Conservation (phyloP, 2,329 filamentous ascomycete species). For the Arthroderma uncinatum region DNA sequence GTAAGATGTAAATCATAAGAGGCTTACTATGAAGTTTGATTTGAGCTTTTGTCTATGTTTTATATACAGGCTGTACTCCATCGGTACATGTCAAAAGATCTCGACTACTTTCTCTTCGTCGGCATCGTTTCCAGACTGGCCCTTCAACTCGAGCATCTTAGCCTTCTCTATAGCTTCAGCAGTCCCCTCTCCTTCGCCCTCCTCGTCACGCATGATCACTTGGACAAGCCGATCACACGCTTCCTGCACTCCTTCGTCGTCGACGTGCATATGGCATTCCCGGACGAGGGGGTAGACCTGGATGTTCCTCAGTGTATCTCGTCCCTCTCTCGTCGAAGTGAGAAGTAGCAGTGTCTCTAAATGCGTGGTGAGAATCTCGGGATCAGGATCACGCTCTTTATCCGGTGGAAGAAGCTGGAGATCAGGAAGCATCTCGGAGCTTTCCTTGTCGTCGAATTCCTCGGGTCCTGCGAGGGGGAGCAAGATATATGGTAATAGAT, state of each 20-base stretch:
- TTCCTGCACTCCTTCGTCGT: constrained; percentile 70
- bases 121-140: constrained; percentile 34
- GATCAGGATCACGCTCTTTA: constrained; percentile 71
- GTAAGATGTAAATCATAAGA: too few species aligned
- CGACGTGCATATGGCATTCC: constrained; percentile 67
- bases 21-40: background rate
- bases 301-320: constrained; percentile 61
- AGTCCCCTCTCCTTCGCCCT: constrained; percentile 36
- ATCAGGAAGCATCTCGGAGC: constrained; percentile 75
- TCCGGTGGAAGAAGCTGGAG: constrained; percentile 80
- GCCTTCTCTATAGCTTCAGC: constrained; percentile 32
- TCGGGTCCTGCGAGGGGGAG: constrained; percentile 80
- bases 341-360: constrained; percentile 78
- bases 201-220: constrained; percentile 71
- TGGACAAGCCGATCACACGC: constrained; percentile 84
- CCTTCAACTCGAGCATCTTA: constrained; percentile 17
- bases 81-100: constrained; percentile 28
- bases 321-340: constrained; percentile 63
- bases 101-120: constrained; percentile 35
- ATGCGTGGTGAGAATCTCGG: constrained; percentile 69
- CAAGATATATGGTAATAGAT: constrained; percentile 78
- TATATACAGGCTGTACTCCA: background rate
- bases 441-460: constrained; percentile 79
- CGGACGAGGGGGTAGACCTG: constrained; percentile 84
- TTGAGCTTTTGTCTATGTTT: background rate